phyloP scores from a whole-genome alignment of 2,329 filamentous ascomycete genomes.

The Curvularia verruculosa region DNA sequence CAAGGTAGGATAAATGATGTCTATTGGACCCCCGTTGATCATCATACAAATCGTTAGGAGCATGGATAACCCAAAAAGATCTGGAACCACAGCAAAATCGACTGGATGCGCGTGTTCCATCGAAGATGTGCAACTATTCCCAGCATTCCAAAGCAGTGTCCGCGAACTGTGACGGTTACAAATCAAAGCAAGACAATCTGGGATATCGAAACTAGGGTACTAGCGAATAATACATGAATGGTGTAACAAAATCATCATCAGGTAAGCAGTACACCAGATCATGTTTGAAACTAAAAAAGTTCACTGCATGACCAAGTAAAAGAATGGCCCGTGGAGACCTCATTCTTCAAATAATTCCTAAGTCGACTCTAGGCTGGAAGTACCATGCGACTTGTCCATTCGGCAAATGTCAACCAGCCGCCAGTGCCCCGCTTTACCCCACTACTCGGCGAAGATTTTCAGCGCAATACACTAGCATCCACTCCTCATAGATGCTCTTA shows the following conservation, averaged over 20 bases:
- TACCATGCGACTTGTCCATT: neutral
- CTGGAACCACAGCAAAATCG: neutral
- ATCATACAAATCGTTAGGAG: neutral
- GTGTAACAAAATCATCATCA: neutral
- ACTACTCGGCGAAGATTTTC: neutral
- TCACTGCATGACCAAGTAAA: too few relatives aligned
- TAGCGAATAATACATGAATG: neutral
- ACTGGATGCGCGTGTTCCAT: neutral
- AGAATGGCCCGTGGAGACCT: neutral
- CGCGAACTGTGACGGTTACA: too few relatives aligned
- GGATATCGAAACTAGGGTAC: too few relatives aligned
- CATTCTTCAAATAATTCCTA: neutral
- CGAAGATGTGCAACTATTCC: neutral
- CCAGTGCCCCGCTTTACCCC: conserved; percentile 1
- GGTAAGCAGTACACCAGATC: too few relatives aligned
- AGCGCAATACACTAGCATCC: neutral
- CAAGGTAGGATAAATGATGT: neutral
- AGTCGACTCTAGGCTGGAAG: neutral
- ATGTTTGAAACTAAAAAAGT: too few relatives aligned
- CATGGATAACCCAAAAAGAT: too few relatives aligned
- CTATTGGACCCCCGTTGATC: neutral
- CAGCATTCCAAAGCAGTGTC: too few relatives aligned
- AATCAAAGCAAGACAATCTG: too few relatives aligned
- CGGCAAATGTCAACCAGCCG: neutral
- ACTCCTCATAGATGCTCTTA: neutral